These are phyloP conservation scores for Malus fusca DNA, from an alignment of 306 rosid genomes.

Conservation along the genomic window DNA sequence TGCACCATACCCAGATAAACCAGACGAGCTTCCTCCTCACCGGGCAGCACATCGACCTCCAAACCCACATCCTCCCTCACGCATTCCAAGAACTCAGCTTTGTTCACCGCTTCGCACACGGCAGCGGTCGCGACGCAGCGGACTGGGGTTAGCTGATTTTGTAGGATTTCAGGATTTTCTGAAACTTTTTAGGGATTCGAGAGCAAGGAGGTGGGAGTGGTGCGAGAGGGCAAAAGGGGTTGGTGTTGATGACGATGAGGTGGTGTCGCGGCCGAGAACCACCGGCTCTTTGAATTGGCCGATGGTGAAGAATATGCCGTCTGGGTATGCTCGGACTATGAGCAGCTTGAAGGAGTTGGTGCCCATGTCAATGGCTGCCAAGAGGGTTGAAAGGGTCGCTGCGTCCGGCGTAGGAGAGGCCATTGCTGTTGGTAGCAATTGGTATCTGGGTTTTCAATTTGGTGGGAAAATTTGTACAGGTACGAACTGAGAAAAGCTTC, in stretches of 20 bases:
- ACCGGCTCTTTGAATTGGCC: slow-evolving; percentile 18
- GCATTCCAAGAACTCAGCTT: slow-evolving; percentile 9
- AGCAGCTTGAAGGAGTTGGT: slow-evolving; percentile 37
- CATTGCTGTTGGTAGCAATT: neutral
- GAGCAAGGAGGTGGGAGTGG: slow-evolving; percentile 15
- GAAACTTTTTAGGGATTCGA: slow-evolving; percentile 19
- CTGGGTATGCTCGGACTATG: slow-evolving; percentile 20
- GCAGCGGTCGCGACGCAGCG: slow-evolving; percentile 39
- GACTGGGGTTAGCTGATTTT: neutral
- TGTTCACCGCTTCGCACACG: slow-evolving; percentile 28
- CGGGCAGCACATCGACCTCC: slow-evolving; percentile 23
- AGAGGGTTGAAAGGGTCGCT: slow-evolving; percentile 11
- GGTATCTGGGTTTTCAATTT: neutral
- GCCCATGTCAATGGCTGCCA: slow-evolving; percentile 33
- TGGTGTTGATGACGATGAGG: neutral
- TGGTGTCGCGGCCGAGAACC: slow-evolving; percentile 28
- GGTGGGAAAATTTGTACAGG: neutral
- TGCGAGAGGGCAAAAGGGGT: slow-evolving; percentile 18
- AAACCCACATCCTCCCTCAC: slow-evolving; percentile 18
- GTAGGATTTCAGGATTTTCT: slow-evolving; percentile 5
- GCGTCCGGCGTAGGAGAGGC: neutral
- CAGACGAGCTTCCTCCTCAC: slow-evolving; percentile 41
- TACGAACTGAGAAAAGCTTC: neutral
- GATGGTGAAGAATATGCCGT: slow-evolving; percentile 23
- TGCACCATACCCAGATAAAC: slow-evolving; percentile 30